Evolutionary conservation across 805 yeast genomes (phyloP).

Genomic region (Wickerhamiella siamensis): DNA sequence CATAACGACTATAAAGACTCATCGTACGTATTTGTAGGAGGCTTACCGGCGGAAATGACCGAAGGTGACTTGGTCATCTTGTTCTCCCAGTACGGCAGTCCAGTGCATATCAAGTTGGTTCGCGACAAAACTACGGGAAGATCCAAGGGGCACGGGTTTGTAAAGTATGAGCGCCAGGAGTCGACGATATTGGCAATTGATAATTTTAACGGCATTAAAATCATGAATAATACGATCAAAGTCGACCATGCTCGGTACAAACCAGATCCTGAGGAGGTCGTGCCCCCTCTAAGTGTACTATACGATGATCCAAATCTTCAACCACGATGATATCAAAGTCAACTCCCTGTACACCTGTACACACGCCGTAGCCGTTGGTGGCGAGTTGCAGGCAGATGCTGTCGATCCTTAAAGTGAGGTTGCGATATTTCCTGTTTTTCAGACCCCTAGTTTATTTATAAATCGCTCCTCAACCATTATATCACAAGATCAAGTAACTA

Average conservation of each 20-base stretch:
- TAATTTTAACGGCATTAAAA: constrained; percentile 54
- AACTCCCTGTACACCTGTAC: too few species aligned
- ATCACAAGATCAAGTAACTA: too few species aligned
- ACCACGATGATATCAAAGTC: too few species aligned
- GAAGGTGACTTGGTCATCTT: constrained; percentile 66
- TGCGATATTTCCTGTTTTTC: too few species aligned
- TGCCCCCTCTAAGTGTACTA: neutral
- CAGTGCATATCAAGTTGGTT: constrained; percentile 56
- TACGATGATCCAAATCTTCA: neutral
- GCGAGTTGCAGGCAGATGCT: too few species aligned
- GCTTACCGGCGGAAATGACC: constrained; percentile 45
- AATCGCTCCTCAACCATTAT: too few species aligned
- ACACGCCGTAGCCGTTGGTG: too few species aligned
- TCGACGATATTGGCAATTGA: constrained; percentile 79
- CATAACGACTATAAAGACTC: constrained; percentile 70
- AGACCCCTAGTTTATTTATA: too few species aligned
- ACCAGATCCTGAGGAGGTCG: neutral
- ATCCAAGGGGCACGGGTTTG: constrained; percentile 62
- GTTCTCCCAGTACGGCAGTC: constrained; percentile 83
- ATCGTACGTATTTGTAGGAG: constrained; percentile 64
- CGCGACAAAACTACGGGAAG: constrained; percentile 53
- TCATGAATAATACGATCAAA: constrained; percentile 1
- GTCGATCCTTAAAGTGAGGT: too few species aligned
- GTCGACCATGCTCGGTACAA: neutral
- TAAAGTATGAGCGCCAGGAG: constrained; percentile 69